These are phyloP conservation scores for Penicillium chermesinum DNA, from an alignment of 495 filamentous ascomycete species.

Conservation along the genomic window DNA sequence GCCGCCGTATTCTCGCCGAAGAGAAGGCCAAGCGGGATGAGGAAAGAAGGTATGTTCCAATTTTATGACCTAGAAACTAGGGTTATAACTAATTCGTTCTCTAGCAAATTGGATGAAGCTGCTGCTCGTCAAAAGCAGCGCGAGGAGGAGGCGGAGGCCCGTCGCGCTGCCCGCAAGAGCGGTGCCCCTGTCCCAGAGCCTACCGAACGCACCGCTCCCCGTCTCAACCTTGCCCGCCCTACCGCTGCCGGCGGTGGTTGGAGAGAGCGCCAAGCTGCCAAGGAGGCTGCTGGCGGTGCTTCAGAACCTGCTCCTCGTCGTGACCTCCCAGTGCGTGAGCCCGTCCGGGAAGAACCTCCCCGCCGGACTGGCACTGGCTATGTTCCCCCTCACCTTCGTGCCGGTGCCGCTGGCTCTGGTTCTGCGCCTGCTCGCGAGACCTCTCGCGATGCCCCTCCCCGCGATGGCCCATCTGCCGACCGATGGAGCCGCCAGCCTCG, in stretches of 20 bases:
- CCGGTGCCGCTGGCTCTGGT: conserved; percentile 27
- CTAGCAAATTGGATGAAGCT: conserved; percentile 59
- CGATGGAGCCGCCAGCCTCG: conserved; percentile 20
- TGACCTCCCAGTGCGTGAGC: conserved; percentile 22
- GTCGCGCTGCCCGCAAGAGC: conserved; percentile 43
- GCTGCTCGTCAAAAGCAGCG: conserved; percentile 61
- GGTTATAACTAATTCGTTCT: neutral
- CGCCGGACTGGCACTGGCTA: conserved; percentile 41
- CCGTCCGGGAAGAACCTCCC: conserved; percentile 30
- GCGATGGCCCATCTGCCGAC: conserved; percentile 24
- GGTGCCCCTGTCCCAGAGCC: conserved; percentile 35
- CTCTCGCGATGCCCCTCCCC: conserved; percentile 20
- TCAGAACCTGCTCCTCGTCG: conserved; percentile 24
- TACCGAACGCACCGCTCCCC: conserved; percentile 57
- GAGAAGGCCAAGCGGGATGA: conserved; percentile 78
- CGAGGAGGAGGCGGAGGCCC: conserved; percentile 65
- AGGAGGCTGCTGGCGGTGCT: conserved; percentile 38
- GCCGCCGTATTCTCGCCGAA: conserved; percentile 54
- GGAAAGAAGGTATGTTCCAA: conserved; percentile 45
- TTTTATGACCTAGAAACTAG: neutral
- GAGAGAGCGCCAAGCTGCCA: conserved; percentile 80
- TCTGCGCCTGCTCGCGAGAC: conserved; percentile 26
- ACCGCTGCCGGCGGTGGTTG: conserved; percentile 63
- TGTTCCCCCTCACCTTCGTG: conserved; percentile 46
- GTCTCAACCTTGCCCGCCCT: conserved; percentile 55